Conservation (phyloP, 495 filamentous ascomycete genomes). For the Penicillium salamii region DNA sequence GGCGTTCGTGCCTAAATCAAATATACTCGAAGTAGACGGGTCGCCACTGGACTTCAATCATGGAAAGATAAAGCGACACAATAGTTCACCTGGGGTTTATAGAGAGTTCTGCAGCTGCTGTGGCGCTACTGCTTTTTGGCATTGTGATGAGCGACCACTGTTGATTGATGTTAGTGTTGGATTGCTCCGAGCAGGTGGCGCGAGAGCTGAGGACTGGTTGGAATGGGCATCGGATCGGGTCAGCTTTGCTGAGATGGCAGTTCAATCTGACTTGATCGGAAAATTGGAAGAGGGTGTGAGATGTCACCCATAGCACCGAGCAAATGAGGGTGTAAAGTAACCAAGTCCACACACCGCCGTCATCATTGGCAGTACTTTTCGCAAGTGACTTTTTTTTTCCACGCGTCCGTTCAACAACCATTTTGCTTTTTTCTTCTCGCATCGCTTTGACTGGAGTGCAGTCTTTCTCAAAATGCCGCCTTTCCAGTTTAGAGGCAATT, state of each 20-base stretch:
- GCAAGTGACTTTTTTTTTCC: constrained; percentile 3
- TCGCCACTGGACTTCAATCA: constrained; percentile 40
- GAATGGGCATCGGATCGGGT: constrained; percentile 58
- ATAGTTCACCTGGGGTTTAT: constrained; percentile 50
- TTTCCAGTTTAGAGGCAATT: constrained; percentile 41
- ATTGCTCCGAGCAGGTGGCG: constrained; percentile 51
- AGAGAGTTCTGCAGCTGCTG: constrained; percentile 65
- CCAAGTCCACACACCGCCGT: constrained; percentile 4
- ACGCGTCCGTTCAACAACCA: background rate
- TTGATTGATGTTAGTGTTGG: constrained; percentile 68
- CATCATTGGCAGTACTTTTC: constrained; percentile 1
- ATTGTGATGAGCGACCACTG: constrained; percentile 50
- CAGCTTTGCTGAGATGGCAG: constrained; percentile 61
- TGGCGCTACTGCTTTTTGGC: constrained; percentile 68
- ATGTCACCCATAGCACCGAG: background rate
- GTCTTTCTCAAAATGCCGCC: constrained; percentile 21
- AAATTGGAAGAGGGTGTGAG: constrained; percentile 20
- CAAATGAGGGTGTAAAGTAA: background rate
- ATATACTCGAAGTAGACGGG: constrained; percentile 48
- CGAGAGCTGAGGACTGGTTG: constrained; percentile 57
- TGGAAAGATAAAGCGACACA: constrained; percentile 51
- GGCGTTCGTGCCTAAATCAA: constrained; percentile 62
- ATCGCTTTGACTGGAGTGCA: constrained; percentile 1
- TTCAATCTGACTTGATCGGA: constrained; percentile 39
- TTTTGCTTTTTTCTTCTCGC: background rate